Conservation (phyloP, 2,329 filamentous ascomycete species). For the Akanthomyces muscarius region DNA sequence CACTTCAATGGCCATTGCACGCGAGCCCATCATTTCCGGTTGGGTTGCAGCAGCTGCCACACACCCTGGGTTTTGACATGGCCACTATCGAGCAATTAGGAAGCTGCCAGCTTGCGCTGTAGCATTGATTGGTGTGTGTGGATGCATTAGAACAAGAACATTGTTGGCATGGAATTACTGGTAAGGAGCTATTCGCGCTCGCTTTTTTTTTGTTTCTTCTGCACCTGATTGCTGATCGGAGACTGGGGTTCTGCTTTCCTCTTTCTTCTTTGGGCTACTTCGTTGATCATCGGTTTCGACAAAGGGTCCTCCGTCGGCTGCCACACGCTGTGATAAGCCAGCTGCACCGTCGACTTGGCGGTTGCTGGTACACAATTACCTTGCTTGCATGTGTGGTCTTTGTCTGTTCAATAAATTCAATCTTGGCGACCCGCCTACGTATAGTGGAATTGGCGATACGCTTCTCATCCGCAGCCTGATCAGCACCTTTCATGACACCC, state of each 20-base stretch:
- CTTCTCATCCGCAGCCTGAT: neutral
- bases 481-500: too few relatives aligned
- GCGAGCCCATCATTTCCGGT: neutral
- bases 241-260: neutral
- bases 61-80: neutral
- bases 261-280: neutral
- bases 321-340: neutral
- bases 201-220: neutral
- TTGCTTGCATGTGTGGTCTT: neutral
- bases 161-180: neutral
- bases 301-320: neutral
- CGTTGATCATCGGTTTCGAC: neutral
- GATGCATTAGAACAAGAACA: neutral
- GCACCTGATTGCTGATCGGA: neutral
- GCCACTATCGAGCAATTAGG: conserved; percentile 11
- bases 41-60: neutral
- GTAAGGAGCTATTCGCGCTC: neutral
- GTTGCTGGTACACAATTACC: neutral
- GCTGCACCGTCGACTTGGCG: neutral
- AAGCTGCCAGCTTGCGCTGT: neutral
- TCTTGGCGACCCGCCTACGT: neutral
- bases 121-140: conserved; percentile 1
- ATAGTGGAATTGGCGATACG: neutral
- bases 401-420: neutral
- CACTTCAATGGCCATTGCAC: neutral